Percentiles rank a stretch among this genome's conserved stretches.
phyloP scores from a whole-genome alignment of 2,329 filamentous ascomycete species.

The Claviceps sp. region DNA sequence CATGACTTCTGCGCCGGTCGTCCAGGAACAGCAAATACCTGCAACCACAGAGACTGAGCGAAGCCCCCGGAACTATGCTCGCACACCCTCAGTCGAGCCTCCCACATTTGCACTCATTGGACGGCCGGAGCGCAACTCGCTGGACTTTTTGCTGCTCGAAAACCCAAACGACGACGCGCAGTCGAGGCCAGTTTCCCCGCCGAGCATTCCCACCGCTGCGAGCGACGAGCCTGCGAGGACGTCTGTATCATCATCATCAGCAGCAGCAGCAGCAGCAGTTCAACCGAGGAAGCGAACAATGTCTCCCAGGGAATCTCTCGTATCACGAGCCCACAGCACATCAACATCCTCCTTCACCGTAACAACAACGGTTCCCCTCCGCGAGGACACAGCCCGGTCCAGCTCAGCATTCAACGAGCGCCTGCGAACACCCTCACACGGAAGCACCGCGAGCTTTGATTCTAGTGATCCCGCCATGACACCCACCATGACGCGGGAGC shows the following conservation, averaged over 20 bases:
- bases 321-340: constrained; percentile 28
- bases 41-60: constrained; percentile 16
- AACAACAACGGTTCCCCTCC: constrained; percentile 38
- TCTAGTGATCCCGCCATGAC: constrained; percentile 44
- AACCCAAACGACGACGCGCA: constrained; percentile 32
- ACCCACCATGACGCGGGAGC: constrained; percentile 56
- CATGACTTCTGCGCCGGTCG: neutral
- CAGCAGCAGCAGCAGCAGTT: neutral
- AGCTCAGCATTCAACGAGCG: constrained; percentile 31
- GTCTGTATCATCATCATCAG: neutral
- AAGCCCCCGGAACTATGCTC: constrained; percentile 32
- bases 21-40: constrained; percentile 7
- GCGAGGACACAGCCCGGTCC: constrained; percentile 26
- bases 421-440: constrained; percentile 30
- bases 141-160: constrained; percentile 48
- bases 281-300: constrained; percentile 5
- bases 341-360: constrained; percentile 32
- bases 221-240: constrained; percentile 8
- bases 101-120: constrained; percentile 42
- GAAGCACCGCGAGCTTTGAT: constrained; percentile 33
- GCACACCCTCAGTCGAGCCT: constrained; percentile 49
- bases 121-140: constrained; percentile 40
- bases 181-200: constrained; percentile 21
- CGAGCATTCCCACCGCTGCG: constrained; percentile 21
- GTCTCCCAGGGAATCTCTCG: constrained; percentile 12